Conservation (phyloP, 2,329 filamentous ascomycete species). For the Gliomastix tumulicola region DNA sequence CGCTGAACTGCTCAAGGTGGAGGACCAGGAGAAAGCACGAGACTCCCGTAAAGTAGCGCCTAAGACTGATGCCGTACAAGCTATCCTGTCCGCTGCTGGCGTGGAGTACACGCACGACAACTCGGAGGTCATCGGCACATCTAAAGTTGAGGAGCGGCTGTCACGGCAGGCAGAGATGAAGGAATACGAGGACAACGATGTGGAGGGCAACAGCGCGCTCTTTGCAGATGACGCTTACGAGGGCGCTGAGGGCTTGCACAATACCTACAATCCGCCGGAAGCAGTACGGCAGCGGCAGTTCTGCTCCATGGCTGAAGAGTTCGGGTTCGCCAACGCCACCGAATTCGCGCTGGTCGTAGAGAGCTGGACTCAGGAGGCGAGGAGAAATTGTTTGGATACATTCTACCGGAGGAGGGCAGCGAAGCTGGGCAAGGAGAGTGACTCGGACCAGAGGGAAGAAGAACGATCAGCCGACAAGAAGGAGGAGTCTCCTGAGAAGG, state of each 20-base stretch:
- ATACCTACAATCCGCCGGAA: constrained; percentile 62
- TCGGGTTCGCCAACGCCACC: constrained; percentile 68
- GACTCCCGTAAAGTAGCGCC: constrained; percentile 27
- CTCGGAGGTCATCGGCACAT: constrained; percentile 86
- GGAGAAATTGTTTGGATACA: constrained; percentile 67
- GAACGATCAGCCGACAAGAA: neutral
- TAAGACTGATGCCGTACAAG: constrained; percentile 71
- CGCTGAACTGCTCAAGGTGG: constrained; percentile 42
- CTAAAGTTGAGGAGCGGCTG: constrained; percentile 82
- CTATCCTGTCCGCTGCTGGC: constrained; percentile 79
- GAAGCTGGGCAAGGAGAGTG: constrained; percentile 22
- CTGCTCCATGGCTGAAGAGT: constrained; percentile 77
- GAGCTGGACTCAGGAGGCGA: constrained; percentile 77
- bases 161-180: constrained; percentile 67
- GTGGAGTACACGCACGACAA: constrained; percentile 97
- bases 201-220: constrained; percentile 45
- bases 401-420: constrained; percentile 70
- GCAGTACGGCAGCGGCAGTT: constrained; percentile 77
- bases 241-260: constrained; percentile 19
- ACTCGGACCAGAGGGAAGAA: neutral
- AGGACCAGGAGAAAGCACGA: constrained; percentile 33
- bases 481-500: neutral
- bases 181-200: constrained; percentile 29
- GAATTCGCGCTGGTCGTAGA: constrained; percentile 91
- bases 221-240: constrained; percentile 38